A percentile compares a stretch with the other conserved stretches of the same genome.
These are phyloP conservation scores for Citrus sp. DNA, from an alignment of 345 rosid species.

Conservation along the genomic window DNA sequence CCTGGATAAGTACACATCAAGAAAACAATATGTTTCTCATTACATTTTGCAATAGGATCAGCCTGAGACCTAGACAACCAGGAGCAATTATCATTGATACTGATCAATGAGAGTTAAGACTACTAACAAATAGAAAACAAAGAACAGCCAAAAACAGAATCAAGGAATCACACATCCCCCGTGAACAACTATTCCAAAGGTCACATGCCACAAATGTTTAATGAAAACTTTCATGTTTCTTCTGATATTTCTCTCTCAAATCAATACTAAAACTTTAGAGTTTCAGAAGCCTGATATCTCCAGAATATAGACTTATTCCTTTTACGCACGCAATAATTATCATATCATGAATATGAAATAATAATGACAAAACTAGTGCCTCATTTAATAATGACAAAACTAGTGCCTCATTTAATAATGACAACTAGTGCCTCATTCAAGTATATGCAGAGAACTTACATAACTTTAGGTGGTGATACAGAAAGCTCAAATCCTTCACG, in stretches of 20 bases:
- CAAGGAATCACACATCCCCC: neutral
- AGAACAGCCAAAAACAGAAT: neutral
- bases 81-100: neutral
- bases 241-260: slow-evolving; percentile 5
- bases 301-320: neutral
- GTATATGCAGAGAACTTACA: slow-evolving; percentile 49
- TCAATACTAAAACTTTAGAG: neutral
- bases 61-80: neutral
- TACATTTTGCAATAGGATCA: neutral
- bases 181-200: neutral
- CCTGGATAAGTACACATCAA: neutral
- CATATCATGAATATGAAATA: neutral
- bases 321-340: neutral
- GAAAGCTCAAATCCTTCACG: slow-evolving; percentile 98
- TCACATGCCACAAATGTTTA: neutral
- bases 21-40: neutral
- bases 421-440: neutral
- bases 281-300: neutral
- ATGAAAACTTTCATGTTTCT: neutral
- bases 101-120: neutral
- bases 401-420: no score
- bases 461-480: slow-evolving; percentile 96
- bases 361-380: slow-evolving; percentile 6
- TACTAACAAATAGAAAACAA: neutral
- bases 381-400: neutral